Conservation (phyloP, 2,329 filamentous ascomycete species). For the Ceratocystis alfenasii region DNA sequence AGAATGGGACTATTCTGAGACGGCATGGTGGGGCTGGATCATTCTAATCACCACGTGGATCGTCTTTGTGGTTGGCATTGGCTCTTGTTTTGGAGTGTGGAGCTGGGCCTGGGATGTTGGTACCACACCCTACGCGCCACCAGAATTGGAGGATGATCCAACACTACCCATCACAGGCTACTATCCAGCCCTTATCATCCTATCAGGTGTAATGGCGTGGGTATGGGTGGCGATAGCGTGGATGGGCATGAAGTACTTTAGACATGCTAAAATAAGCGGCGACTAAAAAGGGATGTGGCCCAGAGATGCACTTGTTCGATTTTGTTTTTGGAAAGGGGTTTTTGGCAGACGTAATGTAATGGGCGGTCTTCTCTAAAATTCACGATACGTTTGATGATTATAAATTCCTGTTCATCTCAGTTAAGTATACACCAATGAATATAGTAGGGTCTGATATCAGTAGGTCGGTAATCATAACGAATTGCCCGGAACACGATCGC, state of each 20-base stretch:
- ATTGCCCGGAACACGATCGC: not conserved
- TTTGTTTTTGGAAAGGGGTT: not conserved
- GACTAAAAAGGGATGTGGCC: slow-evolving; percentile 33
- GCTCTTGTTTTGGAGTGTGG: slow-evolving; percentile 88
- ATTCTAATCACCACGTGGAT: slow-evolving; percentile 84
- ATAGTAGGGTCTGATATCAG: not conserved
- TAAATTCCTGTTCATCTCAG: not conserved
- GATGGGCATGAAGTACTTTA: slow-evolving; percentile 99
- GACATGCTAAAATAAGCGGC: slow-evolving; percentile 78
- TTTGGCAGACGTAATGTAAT: not conserved
- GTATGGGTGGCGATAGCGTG: slow-evolving; percentile 96
- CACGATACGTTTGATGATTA: not conserved
- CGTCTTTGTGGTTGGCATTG: slow-evolving; percentile 94
- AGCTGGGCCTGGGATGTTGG: slow-evolving; percentile 99
- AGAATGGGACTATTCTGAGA: slow-evolving; percentile 85
- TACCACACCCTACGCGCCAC: slow-evolving; percentile 87
- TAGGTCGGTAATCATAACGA: too few relatives aligned
- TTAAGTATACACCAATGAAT: not conserved
- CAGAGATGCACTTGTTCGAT: not conserved
- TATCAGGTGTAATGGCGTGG: slow-evolving; percentile 95
- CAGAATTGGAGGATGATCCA: slow-evolving; percentile 87
- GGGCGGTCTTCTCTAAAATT: not conserved
- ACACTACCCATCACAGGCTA: slow-evolving; percentile 94
- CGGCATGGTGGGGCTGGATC: slow-evolving; percentile 97
- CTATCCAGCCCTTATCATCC: slow-evolving; percentile 84